These are phyloP conservation scores for Cladophialophora carrionii DNA, from an alignment of 2,329 filamentous ascomycete genomes.

Conservation along the genomic window DNA sequence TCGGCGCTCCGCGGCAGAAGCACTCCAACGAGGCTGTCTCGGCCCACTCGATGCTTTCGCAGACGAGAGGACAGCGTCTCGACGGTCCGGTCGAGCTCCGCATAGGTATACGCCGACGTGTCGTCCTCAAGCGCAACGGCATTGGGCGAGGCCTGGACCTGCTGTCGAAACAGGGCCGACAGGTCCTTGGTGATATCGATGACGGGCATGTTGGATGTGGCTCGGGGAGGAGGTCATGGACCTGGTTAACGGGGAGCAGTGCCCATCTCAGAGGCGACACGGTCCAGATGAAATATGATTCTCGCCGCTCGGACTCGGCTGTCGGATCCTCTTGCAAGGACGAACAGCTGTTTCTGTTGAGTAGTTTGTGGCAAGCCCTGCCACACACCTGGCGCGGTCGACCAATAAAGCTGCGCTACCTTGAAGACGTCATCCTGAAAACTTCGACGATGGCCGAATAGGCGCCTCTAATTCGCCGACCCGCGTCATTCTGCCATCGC, in stretches of 20 bases:
- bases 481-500: background rate
- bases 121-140: constrained; percentile 74
- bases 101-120: constrained; percentile 68
- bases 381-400: constrained; percentile 3
- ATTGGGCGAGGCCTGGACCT: constrained; percentile 70
- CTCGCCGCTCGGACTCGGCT: constrained; percentile 3
- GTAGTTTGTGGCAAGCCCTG: constrained; percentile 7
- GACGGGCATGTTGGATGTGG: constrained; percentile 57
- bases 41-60: constrained; percentile 68
- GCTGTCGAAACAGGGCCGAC: constrained; percentile 69
- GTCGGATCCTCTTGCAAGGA: background rate
- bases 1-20: constrained; percentile 74
- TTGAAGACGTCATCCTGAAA: constrained; percentile 17
- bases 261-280: background rate
- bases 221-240: background rate
- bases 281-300: background rate
- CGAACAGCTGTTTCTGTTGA: constrained; percentile 14
- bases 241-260: background rate
- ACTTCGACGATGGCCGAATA: constrained; percentile 7
- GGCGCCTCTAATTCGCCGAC: constrained; percentile 10
- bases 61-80: constrained; percentile 66
- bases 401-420: constrained; percentile 10
- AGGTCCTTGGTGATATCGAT: constrained; percentile 74
- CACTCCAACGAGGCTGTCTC: constrained; percentile 74
- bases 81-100: constrained; percentile 70